Evolutionary conservation across 805 yeast species (phyloP).

Genomic region (Cyberlindnera samutprakarnensis): DNA sequence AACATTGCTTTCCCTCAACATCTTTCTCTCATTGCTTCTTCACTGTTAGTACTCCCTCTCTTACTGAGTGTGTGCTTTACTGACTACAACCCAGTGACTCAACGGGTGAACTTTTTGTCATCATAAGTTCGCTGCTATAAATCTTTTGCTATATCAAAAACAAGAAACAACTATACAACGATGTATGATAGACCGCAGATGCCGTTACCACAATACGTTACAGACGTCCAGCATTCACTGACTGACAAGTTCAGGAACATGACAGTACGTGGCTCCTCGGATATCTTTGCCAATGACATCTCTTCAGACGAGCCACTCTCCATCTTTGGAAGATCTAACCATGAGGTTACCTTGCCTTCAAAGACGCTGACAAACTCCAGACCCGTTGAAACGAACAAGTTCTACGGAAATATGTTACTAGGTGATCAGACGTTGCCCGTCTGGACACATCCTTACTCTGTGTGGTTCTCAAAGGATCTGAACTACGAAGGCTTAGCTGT

Average conservation of each 20-base stretch:
- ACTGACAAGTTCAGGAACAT: background rate
- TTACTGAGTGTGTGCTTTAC: too few relatives aligned
- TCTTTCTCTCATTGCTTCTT: too few relatives aligned
- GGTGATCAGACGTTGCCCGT: slow-evolving; percentile 61
- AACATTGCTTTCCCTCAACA: too few relatives aligned
- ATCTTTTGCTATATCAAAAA: too few relatives aligned
- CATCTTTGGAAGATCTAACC: slow-evolving; percentile 27
- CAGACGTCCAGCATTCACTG: background rate
- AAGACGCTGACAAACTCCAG: slow-evolving; percentile 16
- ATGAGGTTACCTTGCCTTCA: slow-evolving; percentile 22
- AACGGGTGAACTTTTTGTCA: too few relatives aligned
- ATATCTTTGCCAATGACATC: slow-evolving; percentile 36
- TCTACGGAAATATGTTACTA: slow-evolving; percentile 64
- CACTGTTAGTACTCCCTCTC: too few relatives aligned
- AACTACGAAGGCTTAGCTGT: slow-evolving; percentile 53
- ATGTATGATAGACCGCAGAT: slow-evolving; percentile 25
- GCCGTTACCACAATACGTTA: slow-evolving; percentile 20
- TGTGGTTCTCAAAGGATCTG: slow-evolving; percentile 54
- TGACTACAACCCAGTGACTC: too few relatives aligned
- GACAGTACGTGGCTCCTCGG: slow-evolving; percentile 9
- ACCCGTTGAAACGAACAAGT: slow-evolving; percentile 71
- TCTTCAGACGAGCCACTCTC: slow-evolving; percentile 36
- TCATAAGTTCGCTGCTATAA: too few relatives aligned
- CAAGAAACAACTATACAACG: background rate
- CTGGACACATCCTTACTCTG: slow-evolving; percentile 78